Evolutionary conservation across 1,284 basidiomycete genomes (phyloP), one percentile per base, ranked within the genome.

Genomic region (Tilletia caries): DNA sequence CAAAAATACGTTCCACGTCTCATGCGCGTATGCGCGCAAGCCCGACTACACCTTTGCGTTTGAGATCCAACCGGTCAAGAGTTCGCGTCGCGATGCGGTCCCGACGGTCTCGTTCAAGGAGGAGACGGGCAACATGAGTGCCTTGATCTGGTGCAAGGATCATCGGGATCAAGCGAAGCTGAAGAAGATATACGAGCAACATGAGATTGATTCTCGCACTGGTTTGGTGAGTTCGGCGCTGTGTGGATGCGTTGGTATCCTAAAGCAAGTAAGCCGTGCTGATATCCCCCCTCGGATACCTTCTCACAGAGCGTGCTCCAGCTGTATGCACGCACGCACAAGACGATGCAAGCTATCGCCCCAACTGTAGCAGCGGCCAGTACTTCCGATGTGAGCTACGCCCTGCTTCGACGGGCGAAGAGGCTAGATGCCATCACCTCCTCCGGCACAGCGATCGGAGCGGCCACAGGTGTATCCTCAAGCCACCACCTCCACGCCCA

Each of bases 11-110:
- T 94, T 90, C 82, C 95, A 98, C 83, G 87, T 91, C 12, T 91
- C 92, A 0, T 98, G 95, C 81, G 95, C 93, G 13, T 96, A 91
- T 91, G 88, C 87, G 67, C 86, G 89, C 27, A 90, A 90, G 0
- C 74, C 75, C 3, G 69, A 66, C 2, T 89, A 90, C 84, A 90
- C 87, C 75, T 91, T 98, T 75, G 93, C 91, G 23, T 97, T 98
- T 83, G 93, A 96, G 84, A 88, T 97, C 62, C 89, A 90, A 75
- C 88, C 91, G 62, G 92, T 91, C 75, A 83, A 91, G 67, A 67
- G 62, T 27, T 74, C 73, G 23, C 32, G 67, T 20, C 46, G 71
- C 33, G 71, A 75, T 46, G 64, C 87, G 0, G 88, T 88, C 0
- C 86, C 87, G 10, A 87, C 88, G 6, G 88, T 90, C 32, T 89